Conservation (phyloP, 2,329 filamentous ascomycete genomes). For the Stagonosporopsis rhizophila region DNA sequence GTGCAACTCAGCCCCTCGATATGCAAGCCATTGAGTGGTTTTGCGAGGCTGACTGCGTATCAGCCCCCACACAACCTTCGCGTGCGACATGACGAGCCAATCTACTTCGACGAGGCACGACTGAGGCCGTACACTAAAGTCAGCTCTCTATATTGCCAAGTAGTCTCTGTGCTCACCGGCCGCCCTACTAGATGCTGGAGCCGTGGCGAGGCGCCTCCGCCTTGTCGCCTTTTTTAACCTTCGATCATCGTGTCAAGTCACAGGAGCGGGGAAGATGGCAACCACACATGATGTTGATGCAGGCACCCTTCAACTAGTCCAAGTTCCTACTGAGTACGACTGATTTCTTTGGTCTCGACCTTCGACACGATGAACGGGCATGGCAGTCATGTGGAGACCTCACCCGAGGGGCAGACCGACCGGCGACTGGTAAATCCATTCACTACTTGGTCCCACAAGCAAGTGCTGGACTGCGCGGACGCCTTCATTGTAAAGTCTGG, state of each 20-base stretch:
- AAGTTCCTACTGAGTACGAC: background rate
- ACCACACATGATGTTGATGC: background rate
- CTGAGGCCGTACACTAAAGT: background rate
- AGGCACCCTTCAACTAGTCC: background rate
- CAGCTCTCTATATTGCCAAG: background rate
- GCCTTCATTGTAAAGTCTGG: background rate
- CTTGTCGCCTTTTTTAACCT: background rate
- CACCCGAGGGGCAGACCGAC: background rate
- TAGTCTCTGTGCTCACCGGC: background rate
- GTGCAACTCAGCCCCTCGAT: background rate
- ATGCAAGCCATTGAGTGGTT: background rate
- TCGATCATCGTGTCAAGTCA: background rate
- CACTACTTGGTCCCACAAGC: background rate
- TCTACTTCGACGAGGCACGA: background rate
- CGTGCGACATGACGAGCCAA: background rate
- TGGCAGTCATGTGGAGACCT: background rate
- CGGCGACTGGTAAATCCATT: background rate
- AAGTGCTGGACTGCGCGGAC: background rate
- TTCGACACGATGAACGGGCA: background rate
- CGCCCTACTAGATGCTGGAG: background rate
- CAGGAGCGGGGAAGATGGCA: background rate
- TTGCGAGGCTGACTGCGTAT: background rate
- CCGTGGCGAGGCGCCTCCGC: background rate
- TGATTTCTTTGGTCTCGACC: background rate
- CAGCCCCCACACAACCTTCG: background rate